Base-by-base conservation (phyloP, 257 asterid species). In the Penstemon barbatus region DNA sequence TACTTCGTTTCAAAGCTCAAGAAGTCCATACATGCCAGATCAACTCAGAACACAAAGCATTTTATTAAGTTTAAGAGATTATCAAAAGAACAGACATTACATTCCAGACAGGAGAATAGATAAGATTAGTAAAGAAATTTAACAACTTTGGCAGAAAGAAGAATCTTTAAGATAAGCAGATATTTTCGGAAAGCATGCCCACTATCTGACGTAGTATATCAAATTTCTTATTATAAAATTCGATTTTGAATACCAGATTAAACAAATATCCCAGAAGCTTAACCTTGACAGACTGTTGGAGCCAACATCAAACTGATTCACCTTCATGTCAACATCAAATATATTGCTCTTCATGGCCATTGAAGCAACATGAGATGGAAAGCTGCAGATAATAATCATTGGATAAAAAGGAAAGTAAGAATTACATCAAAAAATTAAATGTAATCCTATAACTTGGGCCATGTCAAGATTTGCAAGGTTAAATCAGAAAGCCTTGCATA, bases 261-360 rank as follows among this genome's bases (percentile, higher is more conserved):
- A 56, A 44, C 69, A 56, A 71, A 63, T 11, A 56, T 76, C 46
- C 46, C 65, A 72, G 68, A 61, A 76, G 49, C 57, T 52, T 71
- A 78, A 93, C 99, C 97, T 87, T 66, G 86, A 86, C 66, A 83
- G 69, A 64, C 74, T 80, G 74, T 76, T 84, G 73, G 92, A 81
- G 79, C 77, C 74, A 53, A 63, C 78, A 71, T 80, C 86, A 76
- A 83, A 85, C 36, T 89, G 85, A 71, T 81, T 81, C 3, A 69
- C 72, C 75, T 78, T 76, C 71, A 85, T 71, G 71, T 85, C 84
- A 73, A 85, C 88, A 77, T 89, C 99, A 80, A 91, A 90, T 63
- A 94, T 87, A 77, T 91, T 83, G 52, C 85, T 76, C 84, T 79
- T 83, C 84, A 81, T 73, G 75, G 77, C 75, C 84, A 83, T 67